Evolutionary conservation across 2,329 filamentous ascomycete genomes (phyloP).

Genomic region (Fonsecaea multimorphosa): DNA sequence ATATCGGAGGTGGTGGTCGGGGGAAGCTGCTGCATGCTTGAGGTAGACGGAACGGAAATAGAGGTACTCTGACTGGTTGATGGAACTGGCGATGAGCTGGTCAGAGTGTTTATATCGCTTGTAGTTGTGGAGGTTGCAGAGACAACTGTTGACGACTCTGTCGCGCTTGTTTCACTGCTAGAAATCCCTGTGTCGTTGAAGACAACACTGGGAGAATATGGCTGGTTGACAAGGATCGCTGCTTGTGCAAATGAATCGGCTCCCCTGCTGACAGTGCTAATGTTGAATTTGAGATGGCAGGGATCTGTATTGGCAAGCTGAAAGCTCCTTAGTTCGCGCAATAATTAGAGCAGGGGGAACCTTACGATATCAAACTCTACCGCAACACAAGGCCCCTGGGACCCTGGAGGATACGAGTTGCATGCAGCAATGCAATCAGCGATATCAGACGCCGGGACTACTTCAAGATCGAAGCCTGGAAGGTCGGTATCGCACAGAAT

Average conservation of each 20-base stretch:
- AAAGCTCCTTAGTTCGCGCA: not conserved
- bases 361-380: slow-evolving; percentile 34
- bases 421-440: slow-evolving; percentile 32
- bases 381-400: slow-evolving; percentile 28
- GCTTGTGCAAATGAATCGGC: slow-evolving; percentile 30
- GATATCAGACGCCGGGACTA: slow-evolving; percentile 26
- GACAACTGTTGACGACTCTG: slow-evolving; percentile 17
- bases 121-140: slow-evolving; percentile 9
- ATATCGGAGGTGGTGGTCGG: not conserved
- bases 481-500: slow-evolving; percentile 33
- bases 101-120: not conserved
- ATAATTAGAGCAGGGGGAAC: not conserved
- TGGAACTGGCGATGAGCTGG: not conserved
- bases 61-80: not conserved
- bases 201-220: slow-evolving; percentile 27
- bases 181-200: slow-evolving; percentile 14
- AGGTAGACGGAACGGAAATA: not conserved
- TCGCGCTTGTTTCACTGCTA: slow-evolving; percentile 1
- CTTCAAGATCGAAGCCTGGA: slow-evolving; percentile 27
- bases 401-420: slow-evolving; percentile 25
- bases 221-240: slow-evolving; percentile 31
- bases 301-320: slow-evolving; percentile 26
- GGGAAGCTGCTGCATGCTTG: slow-evolving; percentile 7
- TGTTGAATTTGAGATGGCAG: slow-evolving; percentile 31
- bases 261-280: slow-evolving; percentile 25